Evolutionary conservation across 495 filamentous ascomycete species (phyloP).

Genomic region (Geopyxis carbonaria): DNA sequence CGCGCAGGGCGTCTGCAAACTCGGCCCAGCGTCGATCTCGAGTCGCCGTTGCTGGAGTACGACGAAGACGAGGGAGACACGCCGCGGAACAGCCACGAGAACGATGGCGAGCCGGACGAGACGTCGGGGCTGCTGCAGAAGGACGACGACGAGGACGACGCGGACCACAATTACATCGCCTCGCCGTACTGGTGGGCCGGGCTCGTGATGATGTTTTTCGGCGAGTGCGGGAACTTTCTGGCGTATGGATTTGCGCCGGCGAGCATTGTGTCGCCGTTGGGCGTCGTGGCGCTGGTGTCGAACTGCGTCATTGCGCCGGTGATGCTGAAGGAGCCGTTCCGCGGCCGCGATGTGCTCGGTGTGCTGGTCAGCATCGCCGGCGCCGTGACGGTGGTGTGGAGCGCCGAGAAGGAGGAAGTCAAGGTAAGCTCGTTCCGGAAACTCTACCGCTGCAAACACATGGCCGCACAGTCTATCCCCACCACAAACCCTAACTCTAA

Average conservation of each 20-base stretch:
- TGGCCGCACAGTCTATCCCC: too few relatives aligned
- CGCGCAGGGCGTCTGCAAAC: constrained; percentile 12
- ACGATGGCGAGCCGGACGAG: constrained; percentile 6
- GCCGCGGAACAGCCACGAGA: constrained; percentile 10
- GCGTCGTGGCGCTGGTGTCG: constrained; percentile 84
- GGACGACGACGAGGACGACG: constrained; percentile 24
- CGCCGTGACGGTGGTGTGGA: constrained; percentile 84
- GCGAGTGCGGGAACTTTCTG: constrained; percentile 89
- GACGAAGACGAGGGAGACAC: not conserved
- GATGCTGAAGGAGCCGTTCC: constrained; percentile 77
- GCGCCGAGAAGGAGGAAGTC: constrained; percentile 73
- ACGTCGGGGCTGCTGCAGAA: constrained; percentile 6
- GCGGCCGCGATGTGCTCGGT: constrained; percentile 70
- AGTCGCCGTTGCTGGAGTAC: not conserved
- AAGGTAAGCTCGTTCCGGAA: constrained; percentile 38
- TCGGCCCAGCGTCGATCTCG: too few relatives aligned
- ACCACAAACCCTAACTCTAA: too few relatives aligned
- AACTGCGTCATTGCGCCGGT: constrained; percentile 93
- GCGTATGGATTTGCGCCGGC: constrained; percentile 98
- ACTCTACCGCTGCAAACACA: constrained; percentile 8
- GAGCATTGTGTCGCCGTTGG: constrained; percentile 90
- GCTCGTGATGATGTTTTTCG: constrained; percentile 77
- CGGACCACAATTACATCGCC: constrained; percentile 43
- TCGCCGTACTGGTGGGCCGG: constrained; percentile 95
- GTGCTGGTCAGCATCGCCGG: constrained; percentile 70